Evolutionary conservation across 495 filamentous ascomycete species (phyloP), one percentile per base, ranked within the genome.

Genomic region (Astrothelium macrocarpum): DNA sequence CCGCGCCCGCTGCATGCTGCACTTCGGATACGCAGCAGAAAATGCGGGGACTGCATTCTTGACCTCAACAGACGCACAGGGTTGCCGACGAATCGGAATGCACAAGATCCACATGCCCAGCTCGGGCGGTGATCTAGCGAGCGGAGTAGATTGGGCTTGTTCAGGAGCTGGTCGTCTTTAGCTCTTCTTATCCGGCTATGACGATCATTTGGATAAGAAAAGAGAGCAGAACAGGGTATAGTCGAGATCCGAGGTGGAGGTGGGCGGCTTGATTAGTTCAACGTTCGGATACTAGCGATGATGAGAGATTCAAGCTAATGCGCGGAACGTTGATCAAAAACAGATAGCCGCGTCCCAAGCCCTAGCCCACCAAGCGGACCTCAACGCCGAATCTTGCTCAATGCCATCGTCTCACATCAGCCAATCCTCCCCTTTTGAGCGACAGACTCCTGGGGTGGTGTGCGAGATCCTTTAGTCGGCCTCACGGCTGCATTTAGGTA

Each of bases 271-370:
- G 7, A 56, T 2, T 56, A 56, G 49, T 20, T 9, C 25, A 56
- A 56, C 49, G 49, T 56, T 29, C 49, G 49, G 49, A 56, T 56
- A 2, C 49, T 56, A 56, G 49, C 49, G 49, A 56, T 29, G 49
- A 56, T 56, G 20, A 56, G 26, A 56, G 49, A 56, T 56, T 56
- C 49, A 29, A 56, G 49, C 49, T 56, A 56, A 20, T 56, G 49
- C 49, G 49, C 20, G 23, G 25, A 56, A 56, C 23, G 9, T 56
- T 29, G 49, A 56, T 56, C 25, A 26, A 56, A 56, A 29, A 56
- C 49, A 56, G 49, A 56, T 56, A 56, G 49, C 49, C 49, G 49
- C 49, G 25, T 25, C 49, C 4, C 49, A 29, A 29, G 7, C 34
- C 34, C 25, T 29, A 56, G 23, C 25, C 9, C 12, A 25, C 49